Evolutionary conservation across 805 yeast genomes (phyloP).

Genomic region (Wickerhamia fluorescens): DNA sequence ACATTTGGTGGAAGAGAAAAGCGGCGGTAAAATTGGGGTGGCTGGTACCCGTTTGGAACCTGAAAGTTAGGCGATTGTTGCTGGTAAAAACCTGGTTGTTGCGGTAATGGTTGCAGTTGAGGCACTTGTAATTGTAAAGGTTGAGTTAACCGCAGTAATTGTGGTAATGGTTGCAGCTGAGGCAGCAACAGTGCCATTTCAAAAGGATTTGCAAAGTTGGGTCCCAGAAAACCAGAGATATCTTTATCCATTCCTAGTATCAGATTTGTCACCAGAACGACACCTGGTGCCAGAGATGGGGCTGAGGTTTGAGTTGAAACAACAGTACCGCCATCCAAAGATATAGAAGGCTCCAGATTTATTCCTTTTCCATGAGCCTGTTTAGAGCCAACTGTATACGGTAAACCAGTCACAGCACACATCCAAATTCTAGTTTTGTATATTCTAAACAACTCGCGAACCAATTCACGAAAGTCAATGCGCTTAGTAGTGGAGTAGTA

Average conservation of each 20-base stretch:
- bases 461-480: conserved; percentile 66
- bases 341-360: too few relatives aligned
- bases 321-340: too few relatives aligned
- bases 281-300: too few relatives aligned
- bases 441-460: conserved; percentile 65
- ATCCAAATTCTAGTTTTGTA: conserved; percentile 80
- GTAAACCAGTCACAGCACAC: conserved; percentile 56
- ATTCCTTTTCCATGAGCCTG: too few relatives aligned
- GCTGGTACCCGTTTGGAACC: too few relatives aligned
- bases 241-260: too few relatives aligned
- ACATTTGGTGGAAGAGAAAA: too few relatives aligned
- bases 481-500: conserved; percentile 49
- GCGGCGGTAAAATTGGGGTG: conserved; percentile 1
- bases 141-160: too few relatives aligned
- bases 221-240: neutral
- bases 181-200: neutral
- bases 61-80: conserved; percentile 1
- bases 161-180: conserved; percentile 1
- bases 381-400: too few relatives aligned
- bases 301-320: too few relatives aligned
- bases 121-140: too few relatives aligned
- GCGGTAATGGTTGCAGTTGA: neutral
- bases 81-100: conserved; percentile 1
- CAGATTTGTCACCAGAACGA: too few relatives aligned
- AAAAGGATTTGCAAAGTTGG: neutral